A percentile compares a stretch with the other conserved stretches of the same genome.
Conservation (phyloP, 179 eudicot species). For the Spergularia azorica region DNA sequence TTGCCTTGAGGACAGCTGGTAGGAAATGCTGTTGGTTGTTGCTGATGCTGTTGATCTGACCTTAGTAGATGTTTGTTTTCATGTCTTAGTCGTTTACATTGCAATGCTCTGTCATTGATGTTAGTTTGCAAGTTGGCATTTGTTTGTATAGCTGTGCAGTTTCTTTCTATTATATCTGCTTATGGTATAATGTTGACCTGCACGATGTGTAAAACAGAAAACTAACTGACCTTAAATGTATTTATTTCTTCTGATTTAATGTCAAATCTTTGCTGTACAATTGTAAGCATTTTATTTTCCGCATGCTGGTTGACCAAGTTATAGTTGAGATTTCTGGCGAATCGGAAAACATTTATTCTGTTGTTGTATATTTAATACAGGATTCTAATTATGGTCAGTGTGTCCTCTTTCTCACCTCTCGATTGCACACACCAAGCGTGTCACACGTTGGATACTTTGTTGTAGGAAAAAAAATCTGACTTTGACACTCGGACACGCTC, state of each 20-base stretch:
- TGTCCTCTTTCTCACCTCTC: neutral
- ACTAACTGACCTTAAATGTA: constrained; percentile 13
- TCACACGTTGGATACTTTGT: no score
- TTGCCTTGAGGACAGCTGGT: constrained; percentile 12
- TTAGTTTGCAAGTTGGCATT: constrained; percentile 23
- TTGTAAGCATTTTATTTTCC: constrained; percentile 12
- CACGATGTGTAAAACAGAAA: constrained; percentile 26
- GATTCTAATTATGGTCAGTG: neutral
- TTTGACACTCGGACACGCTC: neutral
- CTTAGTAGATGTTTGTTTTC: constrained; percentile 23
- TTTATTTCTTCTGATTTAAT: neutral
- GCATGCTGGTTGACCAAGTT: constrained; percentile 10
- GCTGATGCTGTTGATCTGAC: constrained; percentile 20
- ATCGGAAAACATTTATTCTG: neutral
- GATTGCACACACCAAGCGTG: no score
- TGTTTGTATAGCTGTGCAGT: constrained; percentile 8
- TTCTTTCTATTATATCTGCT: constrained; percentile 18
- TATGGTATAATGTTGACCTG: constrained; percentile 34
- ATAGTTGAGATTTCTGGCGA: neutral
- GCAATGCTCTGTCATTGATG: constrained; percentile 16
- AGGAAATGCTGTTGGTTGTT: constrained; percentile 7
- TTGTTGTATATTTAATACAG: neutral
- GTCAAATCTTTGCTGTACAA: constrained; percentile 27
- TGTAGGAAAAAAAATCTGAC: no score
- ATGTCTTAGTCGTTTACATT: constrained; percentile 21